These are phyloP conservation scores for Aspergillus proliferans DNA, from an alignment of 2,329 filamentous ascomycete genomes.

Conservation along the genomic window DNA sequence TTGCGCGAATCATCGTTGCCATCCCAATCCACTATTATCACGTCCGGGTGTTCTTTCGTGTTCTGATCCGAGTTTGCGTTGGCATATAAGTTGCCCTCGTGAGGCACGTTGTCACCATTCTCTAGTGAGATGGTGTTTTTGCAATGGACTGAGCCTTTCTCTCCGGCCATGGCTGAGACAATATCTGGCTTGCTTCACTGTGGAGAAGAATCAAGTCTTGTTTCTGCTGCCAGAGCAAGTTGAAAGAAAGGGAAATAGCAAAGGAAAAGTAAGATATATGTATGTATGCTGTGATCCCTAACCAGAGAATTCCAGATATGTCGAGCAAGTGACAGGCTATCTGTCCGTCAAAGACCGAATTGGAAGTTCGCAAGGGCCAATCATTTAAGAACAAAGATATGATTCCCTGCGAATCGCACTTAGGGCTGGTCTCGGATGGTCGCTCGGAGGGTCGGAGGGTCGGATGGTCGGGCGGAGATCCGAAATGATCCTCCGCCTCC, in stretches of 20 bases:
- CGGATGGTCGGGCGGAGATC: background rate
- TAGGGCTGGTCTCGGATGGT: background rate
- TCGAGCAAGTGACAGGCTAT: background rate
- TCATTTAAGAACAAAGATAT: background rate
- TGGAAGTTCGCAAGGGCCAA: background rate
- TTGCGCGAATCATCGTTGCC: conserved; percentile 4
- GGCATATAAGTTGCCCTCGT: background rate
- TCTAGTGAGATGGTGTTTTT: background rate
- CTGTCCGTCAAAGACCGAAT: background rate
- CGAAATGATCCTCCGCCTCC: background rate
- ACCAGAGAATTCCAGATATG: no score
- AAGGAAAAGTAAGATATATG: no score
- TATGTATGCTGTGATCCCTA: no score
- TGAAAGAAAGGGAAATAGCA: no score
- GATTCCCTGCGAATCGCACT: no score
- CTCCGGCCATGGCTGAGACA: background rate
- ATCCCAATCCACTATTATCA: conserved; percentile 3
- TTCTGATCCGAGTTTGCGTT: background rate
- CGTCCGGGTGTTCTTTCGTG: background rate
- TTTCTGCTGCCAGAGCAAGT: no score
- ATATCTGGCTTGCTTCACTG: background rate
- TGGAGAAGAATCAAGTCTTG: background rate
- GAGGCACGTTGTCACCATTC: background rate
- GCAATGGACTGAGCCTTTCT: background rate
- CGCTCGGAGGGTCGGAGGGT: background rate